Evolutionary conservation across 352 stramenopile species (phyloP), one percentile per base, ranked within the genome.

Genomic region (Globisporangium recalcitrans): DNA sequence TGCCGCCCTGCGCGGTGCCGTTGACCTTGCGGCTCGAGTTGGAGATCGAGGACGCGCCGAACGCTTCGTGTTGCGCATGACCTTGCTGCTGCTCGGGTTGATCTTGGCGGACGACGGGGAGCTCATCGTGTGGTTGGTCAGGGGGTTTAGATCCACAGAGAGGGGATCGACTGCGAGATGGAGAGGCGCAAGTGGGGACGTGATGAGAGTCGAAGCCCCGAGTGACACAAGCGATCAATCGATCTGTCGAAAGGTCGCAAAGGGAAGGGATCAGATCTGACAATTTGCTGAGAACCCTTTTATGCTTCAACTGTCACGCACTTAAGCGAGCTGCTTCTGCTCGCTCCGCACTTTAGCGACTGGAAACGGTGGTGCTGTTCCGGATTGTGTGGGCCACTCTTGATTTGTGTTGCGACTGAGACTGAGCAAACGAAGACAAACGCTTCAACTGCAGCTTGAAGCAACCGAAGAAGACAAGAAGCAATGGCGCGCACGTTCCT

Each of bases 21-120:
- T 82, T 81, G 53, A 93, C 78, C 26, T 71, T 70, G 36, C 82
- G 80, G 62, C 80, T 91, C 55, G 82, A 87, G 58, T 87, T 82
- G 5, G 82, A 88, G 21, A 91, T 57, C 8, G 77, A 74, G 0
- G 83, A 92, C 1, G 77, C 78, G 22, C 82, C 81, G 7, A 90
- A 73, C 21, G 71, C 52, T 82, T 82, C 40, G 67, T 85, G 29
- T 52, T 65, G 40, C 75, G 76, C 55, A 7, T 49, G 34, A 32
- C 14, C 11, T 62, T 77, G 26, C 51, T 63, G 11, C 67, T 85
- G 46, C 72, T 80, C n/a, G 71, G 57, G 9, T 61, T 59, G 36
- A 85, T 63, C 51, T 69, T 75, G 47, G 68, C 75, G 16, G 63
- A 80, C 32, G 80, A 85, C 32, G 75, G 75, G 1, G 77, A 77